Conservation (phyloP, 306 rosid genomes). For the Acacia confusa region DNA sequence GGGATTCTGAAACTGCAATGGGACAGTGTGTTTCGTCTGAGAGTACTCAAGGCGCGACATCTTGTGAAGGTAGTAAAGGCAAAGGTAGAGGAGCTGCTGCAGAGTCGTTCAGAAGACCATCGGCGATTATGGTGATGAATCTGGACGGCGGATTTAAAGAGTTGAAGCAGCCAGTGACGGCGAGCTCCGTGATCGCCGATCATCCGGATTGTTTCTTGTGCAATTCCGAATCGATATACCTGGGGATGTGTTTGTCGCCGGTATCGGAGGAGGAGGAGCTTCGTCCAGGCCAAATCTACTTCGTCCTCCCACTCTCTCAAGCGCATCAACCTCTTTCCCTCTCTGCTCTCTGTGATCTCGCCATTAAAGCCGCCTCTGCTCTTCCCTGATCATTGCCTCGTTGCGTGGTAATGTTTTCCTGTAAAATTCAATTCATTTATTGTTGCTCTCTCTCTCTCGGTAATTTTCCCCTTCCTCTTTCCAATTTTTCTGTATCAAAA, state of each 20-base stretch:
- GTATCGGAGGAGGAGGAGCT: slow-evolving; percentile 58
- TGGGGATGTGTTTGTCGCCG: slow-evolving; percentile 58
- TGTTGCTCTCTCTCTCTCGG: neutral
- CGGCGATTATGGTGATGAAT: slow-evolving; percentile 52
- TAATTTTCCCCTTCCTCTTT: neutral
- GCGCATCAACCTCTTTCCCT: slow-evolving; percentile 52
- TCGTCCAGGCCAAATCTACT: slow-evolving; percentile 67
- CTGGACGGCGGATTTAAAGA: slow-evolving; percentile 45
- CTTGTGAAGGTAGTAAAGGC: neutral
- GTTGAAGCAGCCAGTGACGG: slow-evolving; percentile 44
- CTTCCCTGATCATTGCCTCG: slow-evolving; percentile 16
- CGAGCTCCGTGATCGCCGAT: slow-evolving; percentile 43
- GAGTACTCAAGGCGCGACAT: neutral
- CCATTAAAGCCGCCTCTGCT: slow-evolving; percentile 60
- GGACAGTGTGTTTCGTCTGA: slow-evolving; percentile 58
- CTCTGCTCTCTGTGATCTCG: slow-evolving; percentile 60
- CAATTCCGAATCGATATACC: slow-evolving; percentile 58
- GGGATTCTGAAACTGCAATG: slow-evolving; percentile 37
- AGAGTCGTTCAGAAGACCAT: slow-evolving; percentile 46
- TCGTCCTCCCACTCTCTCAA: slow-evolving; percentile 52
- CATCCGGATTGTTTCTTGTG: slow-evolving; percentile 53
- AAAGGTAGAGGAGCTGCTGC: neutral
- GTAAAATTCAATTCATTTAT: neutral
- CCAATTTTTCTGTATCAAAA: neutral
- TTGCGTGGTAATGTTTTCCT: neutral